These are phyloP conservation scores for Malus hybrid DNA, from an alignment of 331 rosid species.

Conservation along the genomic window DNA sequence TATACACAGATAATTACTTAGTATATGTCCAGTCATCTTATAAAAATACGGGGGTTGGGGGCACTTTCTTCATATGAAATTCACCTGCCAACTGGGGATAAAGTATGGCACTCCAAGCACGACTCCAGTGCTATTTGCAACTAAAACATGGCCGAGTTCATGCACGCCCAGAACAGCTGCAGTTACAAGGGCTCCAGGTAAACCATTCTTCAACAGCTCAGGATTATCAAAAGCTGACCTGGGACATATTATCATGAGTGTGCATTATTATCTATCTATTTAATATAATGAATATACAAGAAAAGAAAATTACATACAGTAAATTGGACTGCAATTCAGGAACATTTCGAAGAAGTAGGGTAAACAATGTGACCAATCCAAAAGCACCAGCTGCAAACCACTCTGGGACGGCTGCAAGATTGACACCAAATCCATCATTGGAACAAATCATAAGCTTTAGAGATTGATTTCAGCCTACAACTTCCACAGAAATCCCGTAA, in stretches of 20 bases:
- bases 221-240: slow-evolving; percentile 89
- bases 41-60: neutral
- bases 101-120: slow-evolving; percentile 92
- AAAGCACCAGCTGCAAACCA: slow-evolving; percentile 95
- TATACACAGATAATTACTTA: neutral
- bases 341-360: slow-evolving; percentile 86
- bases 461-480: neutral
- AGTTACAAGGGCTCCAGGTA: slow-evolving; percentile 84
- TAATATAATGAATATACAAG: neutral
- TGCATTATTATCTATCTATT: neutral
- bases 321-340: slow-evolving; percentile 85
- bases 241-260: slow-evolving; percentile 30
- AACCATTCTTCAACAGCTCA: slow-evolving; percentile 79
- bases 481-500: neutral
- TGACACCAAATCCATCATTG: slow-evolving; percentile 1
- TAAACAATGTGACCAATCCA: slow-evolving; percentile 82
- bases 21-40: neutral
- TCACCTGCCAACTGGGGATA: slow-evolving; percentile 98
- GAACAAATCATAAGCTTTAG: slow-evolving; percentile 4
- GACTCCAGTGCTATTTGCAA: slow-evolving; percentile 52
- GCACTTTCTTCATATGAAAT: neutral
- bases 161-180: slow-evolving; percentile 76
- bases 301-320: slow-evolving; percentile 46
- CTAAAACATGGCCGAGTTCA: slow-evolving; percentile 75
- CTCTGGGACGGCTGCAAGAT: slow-evolving; percentile 87